Evolutionary conservation across 2,329 filamentous ascomycete species (phyloP).

Genomic region (Venturiaceae sp.): DNA sequence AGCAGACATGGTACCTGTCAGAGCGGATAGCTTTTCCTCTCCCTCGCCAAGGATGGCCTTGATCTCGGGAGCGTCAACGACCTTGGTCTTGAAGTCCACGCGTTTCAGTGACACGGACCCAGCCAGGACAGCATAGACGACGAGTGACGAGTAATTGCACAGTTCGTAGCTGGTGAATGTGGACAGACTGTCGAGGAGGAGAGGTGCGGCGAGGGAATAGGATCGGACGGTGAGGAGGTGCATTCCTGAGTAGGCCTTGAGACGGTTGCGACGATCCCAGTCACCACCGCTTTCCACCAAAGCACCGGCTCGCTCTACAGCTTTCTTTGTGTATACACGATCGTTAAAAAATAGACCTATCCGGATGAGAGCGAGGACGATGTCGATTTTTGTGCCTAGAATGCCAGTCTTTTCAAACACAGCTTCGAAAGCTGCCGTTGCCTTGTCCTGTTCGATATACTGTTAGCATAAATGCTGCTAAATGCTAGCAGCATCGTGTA

Average conservation of each 20-base stretch:
- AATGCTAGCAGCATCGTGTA: constrained; percentile 23
- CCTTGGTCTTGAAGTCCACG: constrained; percentile 98
- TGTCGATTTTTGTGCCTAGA: constrained; percentile 91
- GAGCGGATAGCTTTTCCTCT: constrained; percentile 75
- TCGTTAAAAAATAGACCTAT: constrained; percentile 95
- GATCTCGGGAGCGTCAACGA: constrained; percentile 96
- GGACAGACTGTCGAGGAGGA: constrained; percentile 91
- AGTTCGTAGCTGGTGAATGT: constrained; percentile 99
- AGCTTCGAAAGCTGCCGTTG: constrained; percentile 82
- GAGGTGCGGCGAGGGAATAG: constrained; percentile 78
- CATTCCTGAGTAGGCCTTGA: constrained; percentile 97
- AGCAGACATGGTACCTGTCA: constrained; percentile 71
- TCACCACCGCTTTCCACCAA: constrained; percentile 93
- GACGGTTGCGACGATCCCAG: constrained; percentile 94
- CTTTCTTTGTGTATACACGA: constrained; percentile 85
- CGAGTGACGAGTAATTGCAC: constrained; percentile 89
- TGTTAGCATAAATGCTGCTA: neutral
- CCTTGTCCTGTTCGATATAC: constrained; percentile 64
- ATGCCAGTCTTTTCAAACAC: constrained; percentile 97
- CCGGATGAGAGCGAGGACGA: constrained; percentile 92
- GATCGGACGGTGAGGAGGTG: constrained; percentile 88
- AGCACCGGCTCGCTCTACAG: constrained; percentile 77
- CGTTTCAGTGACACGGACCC: constrained; percentile 91
- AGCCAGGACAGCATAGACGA: constrained; percentile 91
- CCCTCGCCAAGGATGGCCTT: constrained; percentile 87